Percentiles rank a stretch among this genome's conserved stretches.
Evolutionary conservation across 1,139 yeast species (phyloP).

Genomic region (Saccharomyces hybrid): DNA sequence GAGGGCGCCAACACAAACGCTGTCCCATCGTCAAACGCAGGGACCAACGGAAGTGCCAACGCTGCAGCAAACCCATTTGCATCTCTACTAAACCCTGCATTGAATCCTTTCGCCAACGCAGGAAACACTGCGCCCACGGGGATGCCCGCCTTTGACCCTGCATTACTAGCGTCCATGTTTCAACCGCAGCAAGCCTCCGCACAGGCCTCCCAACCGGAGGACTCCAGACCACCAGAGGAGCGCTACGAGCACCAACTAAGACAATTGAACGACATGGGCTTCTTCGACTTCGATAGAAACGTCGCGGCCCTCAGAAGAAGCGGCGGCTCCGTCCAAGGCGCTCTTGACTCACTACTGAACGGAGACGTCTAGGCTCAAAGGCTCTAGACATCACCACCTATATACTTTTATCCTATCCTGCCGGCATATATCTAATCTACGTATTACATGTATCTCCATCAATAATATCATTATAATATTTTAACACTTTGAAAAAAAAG

Average conservation of each 20-base stretch:
- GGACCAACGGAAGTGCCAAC: background rate
- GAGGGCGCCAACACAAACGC: slow-evolving; percentile 11
- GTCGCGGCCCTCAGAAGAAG: slow-evolving; percentile 87
- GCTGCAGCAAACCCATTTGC: slow-evolving; percentile 47
- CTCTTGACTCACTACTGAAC: slow-evolving; percentile 79
- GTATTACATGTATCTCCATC: background rate
- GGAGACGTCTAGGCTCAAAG: slow-evolving; percentile 33
- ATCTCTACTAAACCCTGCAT: slow-evolving; percentile 37
- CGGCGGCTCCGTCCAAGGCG: slow-evolving; percentile 97
- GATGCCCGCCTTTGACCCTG: slow-evolving; percentile 33
- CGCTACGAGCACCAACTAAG: slow-evolving; percentile 83
- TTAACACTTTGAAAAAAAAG: background rate
- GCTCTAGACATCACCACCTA: background rate
- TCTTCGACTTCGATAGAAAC: slow-evolving; percentile 85
- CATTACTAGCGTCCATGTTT: slow-evolving; percentile 35
- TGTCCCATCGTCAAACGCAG: slow-evolving; percentile 13
- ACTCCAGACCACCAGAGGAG: slow-evolving; percentile 92
- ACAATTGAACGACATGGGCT: slow-evolving; percentile 95
- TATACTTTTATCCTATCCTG: background rate
- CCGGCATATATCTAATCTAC: background rate
- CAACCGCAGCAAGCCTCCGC: slow-evolving; percentile 15
- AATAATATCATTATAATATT: background rate
- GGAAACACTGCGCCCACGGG: slow-evolving; percentile 15
- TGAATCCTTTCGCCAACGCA: slow-evolving; percentile 37
- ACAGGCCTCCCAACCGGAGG: slow-evolving; percentile 39